These are phyloP conservation scores for Brassica napus DNA, from an alignment of 345 rosid species.

Conservation along the genomic window Da-Ae NC_063452.1:60388001-60388500, in stretches of 20 bases:
- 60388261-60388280: not conserved
- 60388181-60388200: not conserved
- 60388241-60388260: not conserved
- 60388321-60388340: not conserved
- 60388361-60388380: not conserved
- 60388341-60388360: not conserved
- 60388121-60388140: not conserved
- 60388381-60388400: no score
- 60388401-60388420: no score
- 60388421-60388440: no score
- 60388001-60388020: not conserved
- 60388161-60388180: not conserved
- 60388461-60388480: no score
- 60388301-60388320: not conserved
- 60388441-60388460: no score
- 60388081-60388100: not conserved
- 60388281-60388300: not conserved
- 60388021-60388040: conserved; percentile 3
- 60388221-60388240: not conserved
- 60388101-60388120: not conserved
- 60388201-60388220: conserved; percentile 1
- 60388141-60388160: not conserved
- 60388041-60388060: not conserved
- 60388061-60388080: not conserved
- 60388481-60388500: not conserved